Percentiles rank a stretch among this genome's conserved stretches.
Conservation (phyloP, 106 monocot species). For the Dendrobium nobile region DNA sequence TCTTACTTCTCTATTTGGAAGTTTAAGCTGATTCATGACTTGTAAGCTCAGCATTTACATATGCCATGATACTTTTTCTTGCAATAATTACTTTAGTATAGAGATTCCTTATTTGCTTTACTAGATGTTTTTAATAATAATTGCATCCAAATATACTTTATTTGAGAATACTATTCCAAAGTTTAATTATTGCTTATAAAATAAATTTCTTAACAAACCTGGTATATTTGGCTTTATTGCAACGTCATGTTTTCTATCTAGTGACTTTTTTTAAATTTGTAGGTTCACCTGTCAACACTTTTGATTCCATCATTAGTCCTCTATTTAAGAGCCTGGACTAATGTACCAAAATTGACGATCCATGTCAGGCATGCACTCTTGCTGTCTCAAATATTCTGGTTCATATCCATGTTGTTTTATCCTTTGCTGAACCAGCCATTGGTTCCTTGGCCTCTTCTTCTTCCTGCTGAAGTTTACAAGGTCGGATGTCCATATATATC, state of each 20-base stretch:
- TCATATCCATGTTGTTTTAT: constrained; percentile 56
- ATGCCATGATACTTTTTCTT: not conserved
- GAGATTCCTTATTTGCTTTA: not conserved
- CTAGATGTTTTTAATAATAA: not conserved
- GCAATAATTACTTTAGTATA: not conserved
- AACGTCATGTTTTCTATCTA: not conserved
- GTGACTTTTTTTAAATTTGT: not conserved
- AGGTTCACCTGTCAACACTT: constrained; percentile 78
- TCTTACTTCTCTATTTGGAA: no score
- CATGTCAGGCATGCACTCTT: constrained; percentile 39
- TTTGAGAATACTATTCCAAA: not conserved
- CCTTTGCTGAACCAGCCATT: constrained; percentile 66
- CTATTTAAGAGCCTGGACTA: constrained; percentile 57
- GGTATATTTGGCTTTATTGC: not conserved
- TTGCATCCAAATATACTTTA: not conserved
- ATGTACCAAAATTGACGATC: constrained; percentile 46
- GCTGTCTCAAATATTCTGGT: constrained; percentile 35
- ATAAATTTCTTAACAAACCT: not conserved
- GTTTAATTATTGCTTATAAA: not conserved
- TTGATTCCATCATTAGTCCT: constrained; percentile 61
- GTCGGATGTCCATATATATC: constrained; percentile 22
- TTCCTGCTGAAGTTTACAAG: constrained; percentile 97
- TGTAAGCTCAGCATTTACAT: not conserved
- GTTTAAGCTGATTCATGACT: no score
- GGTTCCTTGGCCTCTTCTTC: constrained; percentile 80